Percentiles rank a stretch among this genome's conserved stretches.
Conservation (phyloP, 176 grass and related monocot species). For the Tillandsia leiboldiana region DNA sequence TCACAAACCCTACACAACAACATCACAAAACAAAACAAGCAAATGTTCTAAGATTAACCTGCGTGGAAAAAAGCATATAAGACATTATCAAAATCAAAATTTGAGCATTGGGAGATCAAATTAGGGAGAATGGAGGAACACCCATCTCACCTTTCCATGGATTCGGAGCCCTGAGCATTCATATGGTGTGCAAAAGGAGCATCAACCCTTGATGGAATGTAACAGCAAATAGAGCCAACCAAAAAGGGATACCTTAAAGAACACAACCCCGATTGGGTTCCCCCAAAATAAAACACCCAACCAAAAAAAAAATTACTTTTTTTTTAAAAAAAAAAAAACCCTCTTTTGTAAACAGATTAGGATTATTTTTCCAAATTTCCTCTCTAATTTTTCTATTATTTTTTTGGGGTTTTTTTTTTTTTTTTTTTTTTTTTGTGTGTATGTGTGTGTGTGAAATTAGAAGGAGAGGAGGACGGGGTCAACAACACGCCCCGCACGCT, state of each 20-base stretch:
- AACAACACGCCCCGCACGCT: constrained; percentile 19
- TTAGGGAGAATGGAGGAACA: background rate
- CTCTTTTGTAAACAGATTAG: background rate
- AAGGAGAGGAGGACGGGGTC: constrained; percentile 13
- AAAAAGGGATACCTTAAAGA: background rate
- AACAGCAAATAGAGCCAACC: background rate
- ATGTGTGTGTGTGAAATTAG: background rate
- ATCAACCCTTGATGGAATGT: background rate
- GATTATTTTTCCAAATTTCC: background rate
- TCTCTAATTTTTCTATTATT: background rate
- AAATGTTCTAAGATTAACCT: background rate
- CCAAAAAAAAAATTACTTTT: background rate
- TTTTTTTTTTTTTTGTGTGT: background rate
- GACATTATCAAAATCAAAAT: background rate
- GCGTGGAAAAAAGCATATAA: background rate
- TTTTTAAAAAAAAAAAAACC: too few species aligned
- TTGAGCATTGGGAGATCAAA: background rate
- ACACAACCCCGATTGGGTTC: too few species aligned
- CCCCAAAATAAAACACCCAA: background rate
- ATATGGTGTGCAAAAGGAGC: background rate
- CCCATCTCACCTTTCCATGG: constrained; percentile 1
- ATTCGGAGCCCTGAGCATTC: background rate
- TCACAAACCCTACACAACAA: background rate
- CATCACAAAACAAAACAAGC: background rate
- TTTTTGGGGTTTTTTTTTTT: background rate